Conservation (phyloP, 441 rosid genomes). For the Corymbia calophylla region DNA sequence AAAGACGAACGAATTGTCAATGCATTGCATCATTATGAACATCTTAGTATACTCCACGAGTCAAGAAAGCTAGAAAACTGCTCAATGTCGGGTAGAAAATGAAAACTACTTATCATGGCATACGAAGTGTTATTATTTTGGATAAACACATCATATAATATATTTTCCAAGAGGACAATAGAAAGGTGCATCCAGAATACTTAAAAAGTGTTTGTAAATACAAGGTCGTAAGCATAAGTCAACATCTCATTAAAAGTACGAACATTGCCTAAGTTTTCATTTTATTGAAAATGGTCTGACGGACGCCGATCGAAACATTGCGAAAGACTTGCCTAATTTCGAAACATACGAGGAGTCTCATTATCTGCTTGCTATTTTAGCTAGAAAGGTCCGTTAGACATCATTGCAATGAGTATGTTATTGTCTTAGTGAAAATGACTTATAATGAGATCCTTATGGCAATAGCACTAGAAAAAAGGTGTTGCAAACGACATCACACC, state of each 20-base stretch:
- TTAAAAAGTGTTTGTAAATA: not conserved
- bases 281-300: not conserved
- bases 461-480: not conserved
- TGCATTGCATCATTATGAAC: not conserved
- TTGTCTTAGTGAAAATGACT: not conserved
- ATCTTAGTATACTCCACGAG: not conserved
- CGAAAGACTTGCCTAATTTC: not conserved
- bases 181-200: not conserved
- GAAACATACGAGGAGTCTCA: not conserved
- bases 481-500: not conserved
- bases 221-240: not conserved
- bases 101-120: not conserved
- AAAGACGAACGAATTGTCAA: not conserved
- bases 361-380: not conserved
- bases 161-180: not conserved
- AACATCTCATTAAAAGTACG: not conserved
- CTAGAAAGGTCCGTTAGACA: not conserved
- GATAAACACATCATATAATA: not conserved
- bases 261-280: not conserved
- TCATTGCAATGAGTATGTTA: not conserved
- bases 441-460: not conserved
- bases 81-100: not conserved
- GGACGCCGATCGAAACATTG: not conserved
- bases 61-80: not conserved
- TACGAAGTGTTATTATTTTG: not conserved